A percentile compares a stretch with the other conserved stretches of the same genome.
Conservation (phyloP, 176 grass and related monocot species). For the Puya raimondii region DNA sequence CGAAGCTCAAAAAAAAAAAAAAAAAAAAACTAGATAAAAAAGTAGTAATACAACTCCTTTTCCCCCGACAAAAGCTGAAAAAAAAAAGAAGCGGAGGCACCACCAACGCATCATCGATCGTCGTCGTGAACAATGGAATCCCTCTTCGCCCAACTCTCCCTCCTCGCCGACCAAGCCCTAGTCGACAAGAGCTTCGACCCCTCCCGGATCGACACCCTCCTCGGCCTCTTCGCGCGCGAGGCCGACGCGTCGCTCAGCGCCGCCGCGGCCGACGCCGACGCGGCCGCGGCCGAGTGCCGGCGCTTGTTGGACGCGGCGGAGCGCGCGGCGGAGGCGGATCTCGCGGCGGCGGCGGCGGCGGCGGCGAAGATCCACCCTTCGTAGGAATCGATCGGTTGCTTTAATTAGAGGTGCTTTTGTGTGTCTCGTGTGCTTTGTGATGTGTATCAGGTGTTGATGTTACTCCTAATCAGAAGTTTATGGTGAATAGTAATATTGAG, state of each 20-base stretch:
- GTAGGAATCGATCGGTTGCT: neutral
- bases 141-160: slow-evolving; percentile 22
- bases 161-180: slow-evolving; percentile 15
- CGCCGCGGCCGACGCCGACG: slow-evolving; percentile 1
- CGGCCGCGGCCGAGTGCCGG: slow-evolving; percentile 9
- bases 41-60: too few relatives aligned
- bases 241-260: slow-evolving; percentile 10
- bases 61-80: too few relatives aligned
- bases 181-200: slow-evolving; percentile 12
- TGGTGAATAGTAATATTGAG: too few relatives aligned
- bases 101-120: too few relatives aligned
- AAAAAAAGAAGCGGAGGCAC: too few relatives aligned
- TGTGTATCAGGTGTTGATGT: too few relatives aligned
- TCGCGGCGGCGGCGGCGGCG: neutral
- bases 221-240: slow-evolving; percentile 17
- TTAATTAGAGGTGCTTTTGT: neutral
- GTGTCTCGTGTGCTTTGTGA: too few relatives aligned
- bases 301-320: neutral
- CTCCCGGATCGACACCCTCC: slow-evolving; percentile 7
- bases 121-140: slow-evolving; percentile 8
- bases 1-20: too few relatives aligned
- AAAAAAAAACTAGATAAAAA: too few relatives aligned
- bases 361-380: neutral
- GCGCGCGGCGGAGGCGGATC: neutral
- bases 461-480: too few relatives aligned